These are phyloP conservation scores for Aspergillus sp. DNA, from an alignment of 2,329 filamentous ascomycete genomes.

Conservation along the genomic window DNA sequence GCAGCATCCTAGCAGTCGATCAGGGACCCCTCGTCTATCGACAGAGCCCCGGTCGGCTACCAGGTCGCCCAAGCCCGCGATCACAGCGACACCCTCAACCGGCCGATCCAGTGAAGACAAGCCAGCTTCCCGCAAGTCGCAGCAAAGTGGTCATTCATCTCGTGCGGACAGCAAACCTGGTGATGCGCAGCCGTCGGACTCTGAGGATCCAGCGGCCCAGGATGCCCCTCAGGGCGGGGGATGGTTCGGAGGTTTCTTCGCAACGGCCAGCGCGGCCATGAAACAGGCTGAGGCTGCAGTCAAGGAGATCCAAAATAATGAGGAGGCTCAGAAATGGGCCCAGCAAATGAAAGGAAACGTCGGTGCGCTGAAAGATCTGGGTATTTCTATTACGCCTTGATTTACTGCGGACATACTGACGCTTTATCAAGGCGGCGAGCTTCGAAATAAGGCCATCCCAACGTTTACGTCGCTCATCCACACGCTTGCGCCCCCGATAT, in stretches of 20 bases:
- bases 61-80: constrained; percentile 45
- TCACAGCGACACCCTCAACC: constrained; percentile 32
- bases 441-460: constrained; percentile 76
- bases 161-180: constrained; percentile 64
- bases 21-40: constrained; percentile 67
- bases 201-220: constrained; percentile 38
- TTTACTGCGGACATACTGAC: constrained; percentile 1
- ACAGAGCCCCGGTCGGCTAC: constrained; percentile 42
- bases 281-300: constrained; percentile 89
- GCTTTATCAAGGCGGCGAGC: constrained; percentile 64
- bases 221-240: constrained; percentile 53
- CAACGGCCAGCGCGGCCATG: constrained; percentile 62
- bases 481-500: constrained; percentile 90
- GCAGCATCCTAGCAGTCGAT: constrained; percentile 59
- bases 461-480: constrained; percentile 93
- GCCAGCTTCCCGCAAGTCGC: constrained; percentile 56
- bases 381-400: constrained; percentile 40
- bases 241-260: constrained; percentile 82
- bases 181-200: constrained; percentile 29
- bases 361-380: constrained; percentile 63
- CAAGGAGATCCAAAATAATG: constrained; percentile 90
- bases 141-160: constrained; percentile 63
- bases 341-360: constrained; percentile 89
- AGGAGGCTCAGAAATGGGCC: constrained; percentile 93
- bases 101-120: constrained; percentile 59